Evolutionary conservation across 2,329 filamentous ascomycete species (phyloP), one percentile per base, ranked within the genome.

Genomic region (Penicillium thymicola): DNA sequence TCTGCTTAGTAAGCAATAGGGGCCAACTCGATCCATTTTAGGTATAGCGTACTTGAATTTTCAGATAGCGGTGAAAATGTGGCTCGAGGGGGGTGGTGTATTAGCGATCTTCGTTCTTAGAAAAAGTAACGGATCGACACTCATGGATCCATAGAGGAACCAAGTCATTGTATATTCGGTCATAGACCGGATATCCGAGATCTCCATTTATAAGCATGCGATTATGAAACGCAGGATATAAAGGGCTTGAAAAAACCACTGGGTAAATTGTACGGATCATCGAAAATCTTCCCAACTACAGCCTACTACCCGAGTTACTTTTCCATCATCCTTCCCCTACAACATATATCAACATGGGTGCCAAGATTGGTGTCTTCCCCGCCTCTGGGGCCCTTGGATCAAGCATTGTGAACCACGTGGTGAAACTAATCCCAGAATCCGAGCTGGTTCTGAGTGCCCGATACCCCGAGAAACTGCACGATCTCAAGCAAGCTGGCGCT

Each of bases 351-450:
- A 61, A 40, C 5, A 66, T 66, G 64, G 51, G 44, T 18, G 14
- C 52, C 16, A 67, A 61, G 51, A 66, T 72, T 44, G 69, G 67
- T 25, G 52, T 72, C 34, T 80, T 81, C 63, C 81, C 81, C 28
- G 80, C 79, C 21, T 77, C 82, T 0, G 83, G 82, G 38, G 80
- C 74, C 34, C 76, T 85, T 1, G 82, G 80, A 59, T 69, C 72
- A 50, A 81, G 79, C 63, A 81, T 81, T 30, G 72, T 81, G 66
- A 71, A 72, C 30, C 79, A 82, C 59, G 75, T 85, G 6, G 70
- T 79, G 2, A 65, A 72, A 13, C 72, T 73, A 4, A 69, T 80
- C 25, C 74, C 78, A n/a, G 65, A 76, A 51, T 69, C 76, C 23
- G 69, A 78, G 44, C 66, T 85, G 60, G 67, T 81, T 58, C 75